Base-by-base conservation (phyloP, 768 basidiomycete genomes). In the Xerocomus potaroensis region DNA sequence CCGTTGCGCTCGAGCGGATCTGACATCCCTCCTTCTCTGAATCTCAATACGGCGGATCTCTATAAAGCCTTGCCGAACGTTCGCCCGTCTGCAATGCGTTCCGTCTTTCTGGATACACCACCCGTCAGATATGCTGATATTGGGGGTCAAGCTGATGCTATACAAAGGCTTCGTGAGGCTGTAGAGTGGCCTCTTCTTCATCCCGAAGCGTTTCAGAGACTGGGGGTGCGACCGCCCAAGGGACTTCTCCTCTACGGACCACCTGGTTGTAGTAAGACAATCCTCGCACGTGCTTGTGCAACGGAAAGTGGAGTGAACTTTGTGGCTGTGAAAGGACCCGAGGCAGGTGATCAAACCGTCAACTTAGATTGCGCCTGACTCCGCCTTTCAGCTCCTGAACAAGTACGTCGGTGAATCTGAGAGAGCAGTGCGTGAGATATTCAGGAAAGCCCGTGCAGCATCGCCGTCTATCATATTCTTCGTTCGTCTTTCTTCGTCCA, bases 381-480 rank as follows among this genome's bases (percentile, higher is more conserved):
- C 37, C 43, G 33, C n/a, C 35, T 19, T 54, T n/a, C 59, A 98
- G 93, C 77, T 99, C 0, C 64, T 98, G 43, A 98, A 87, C 70
- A 98, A 98, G 68, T 99, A 85, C 58, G 92, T 99, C 15, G 96
- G 96, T 18, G 96, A 99, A 69, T 96, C 93, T 0, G 96, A 99
- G 67, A 78, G 89, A 34, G 91, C 91, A 0, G 88, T 99, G 12
- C 80, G 96, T 26, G 95, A 98, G 60, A 86, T 94, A 45, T 99
- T 99, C 68, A 73, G 90, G 43, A 99, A 96, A 66, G 96, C 96
- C 3, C 79, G 94, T 27, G 87, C 89, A 6, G 92, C 92, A 5
- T 81, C 95, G 1, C 96, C 96, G 0, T 93, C 92, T 4, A 95
- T 99, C 56, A 78, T 99, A 35, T 97, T 99, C 69, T 96, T 99